A percentile compares a stretch with the other conserved stretches of the same genome.
These are phyloP conservation scores for Blastocrithidia nonstop DNA, from an alignment of 208 protist genomes.

Conservation along the genomic window DNA sequence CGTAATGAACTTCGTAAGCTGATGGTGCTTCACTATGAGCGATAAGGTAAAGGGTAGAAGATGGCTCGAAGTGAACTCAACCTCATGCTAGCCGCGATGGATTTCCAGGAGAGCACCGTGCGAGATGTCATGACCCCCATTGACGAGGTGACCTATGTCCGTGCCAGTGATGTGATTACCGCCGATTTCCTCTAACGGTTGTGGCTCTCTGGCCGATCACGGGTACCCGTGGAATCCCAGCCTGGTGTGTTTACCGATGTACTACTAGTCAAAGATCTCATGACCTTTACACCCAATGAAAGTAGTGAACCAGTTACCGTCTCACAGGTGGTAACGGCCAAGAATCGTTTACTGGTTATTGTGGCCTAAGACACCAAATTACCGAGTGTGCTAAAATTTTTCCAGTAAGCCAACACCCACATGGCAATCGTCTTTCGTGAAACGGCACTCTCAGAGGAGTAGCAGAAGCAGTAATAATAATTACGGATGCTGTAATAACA, in stretches of 20 bases:
- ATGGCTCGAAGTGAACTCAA: slow-evolving; percentile 66
- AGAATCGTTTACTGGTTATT: slow-evolving; percentile 39
- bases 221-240: slow-evolving; percentile 44
- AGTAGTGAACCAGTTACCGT: slow-evolving; percentile 25
- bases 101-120: slow-evolving; percentile 75
- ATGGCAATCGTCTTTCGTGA: slow-evolving; percentile 68
- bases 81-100: slow-evolving; percentile 73
- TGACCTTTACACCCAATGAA: slow-evolving; percentile 27
- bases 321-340: slow-evolving; percentile 46
- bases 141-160: slow-evolving; percentile 25
- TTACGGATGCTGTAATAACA: neutral
- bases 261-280: slow-evolving; percentile 69
- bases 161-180: slow-evolving; percentile 49
- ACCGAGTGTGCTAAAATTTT: slow-evolving; percentile 64
- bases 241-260: slow-evolving; percentile 33
- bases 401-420: slow-evolving; percentile 69
- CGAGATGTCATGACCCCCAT: slow-evolving; percentile 78
- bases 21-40: slow-evolving; percentile 78
- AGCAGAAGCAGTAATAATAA: neutral
- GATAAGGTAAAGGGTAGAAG: slow-evolving; percentile 14
- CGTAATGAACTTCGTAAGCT: slow-evolving; percentile 72
- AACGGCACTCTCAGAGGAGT: slow-evolving; percentile 5
- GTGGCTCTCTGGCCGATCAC: slow-evolving; percentile 71
- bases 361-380: slow-evolving; percentile 37
- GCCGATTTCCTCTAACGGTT: slow-evolving; percentile 52